Evolutionary conservation across 2,329 filamentous ascomycete genomes (phyloP).

Genomic region (Madurella fahalii): DNA sequence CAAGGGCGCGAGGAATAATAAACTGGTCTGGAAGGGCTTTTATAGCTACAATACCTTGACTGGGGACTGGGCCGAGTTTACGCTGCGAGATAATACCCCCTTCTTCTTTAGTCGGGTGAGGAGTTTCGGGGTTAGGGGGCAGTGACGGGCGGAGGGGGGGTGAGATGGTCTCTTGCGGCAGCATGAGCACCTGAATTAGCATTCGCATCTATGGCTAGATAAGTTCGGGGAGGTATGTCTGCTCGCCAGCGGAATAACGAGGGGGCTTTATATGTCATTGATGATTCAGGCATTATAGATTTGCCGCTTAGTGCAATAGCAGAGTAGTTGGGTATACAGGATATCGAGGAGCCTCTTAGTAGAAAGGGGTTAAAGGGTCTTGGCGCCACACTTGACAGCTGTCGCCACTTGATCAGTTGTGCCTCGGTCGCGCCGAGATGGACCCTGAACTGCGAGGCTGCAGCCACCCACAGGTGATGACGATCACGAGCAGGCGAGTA

Average conservation of each 20-base stretch:
- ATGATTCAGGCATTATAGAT: too few species aligned
- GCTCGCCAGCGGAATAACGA: too few species aligned
- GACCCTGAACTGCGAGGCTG: background rate
- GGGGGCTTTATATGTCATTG: too few species aligned
- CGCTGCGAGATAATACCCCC: constrained; percentile 58
- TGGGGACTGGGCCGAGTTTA: constrained; percentile 85
- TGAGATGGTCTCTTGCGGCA: too few species aligned
- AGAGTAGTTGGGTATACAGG: too few species aligned
- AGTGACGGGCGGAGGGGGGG: constrained; percentile 25
- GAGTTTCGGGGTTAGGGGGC: constrained; percentile 52
- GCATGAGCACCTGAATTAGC: background rate
- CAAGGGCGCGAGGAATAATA: constrained; percentile 70
- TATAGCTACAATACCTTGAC: constrained; percentile 88
- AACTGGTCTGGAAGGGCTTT: constrained; percentile 82
- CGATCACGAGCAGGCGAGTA: background rate
- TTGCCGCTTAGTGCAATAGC: too few species aligned
- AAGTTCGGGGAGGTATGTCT: too few species aligned
- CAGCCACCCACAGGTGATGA: background rate
- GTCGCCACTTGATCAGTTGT: background rate
- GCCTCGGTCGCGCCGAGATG: background rate
- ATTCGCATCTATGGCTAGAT: too few species aligned
- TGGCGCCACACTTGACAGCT: background rate
- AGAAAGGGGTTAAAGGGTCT: constrained; percentile 11
- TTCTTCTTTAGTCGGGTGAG: constrained; percentile 65
- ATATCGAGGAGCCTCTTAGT: too few species aligned